Evolutionary conservation across 805 yeast genomes (phyloP).

Genomic region (Millerozyma miso): DNA sequence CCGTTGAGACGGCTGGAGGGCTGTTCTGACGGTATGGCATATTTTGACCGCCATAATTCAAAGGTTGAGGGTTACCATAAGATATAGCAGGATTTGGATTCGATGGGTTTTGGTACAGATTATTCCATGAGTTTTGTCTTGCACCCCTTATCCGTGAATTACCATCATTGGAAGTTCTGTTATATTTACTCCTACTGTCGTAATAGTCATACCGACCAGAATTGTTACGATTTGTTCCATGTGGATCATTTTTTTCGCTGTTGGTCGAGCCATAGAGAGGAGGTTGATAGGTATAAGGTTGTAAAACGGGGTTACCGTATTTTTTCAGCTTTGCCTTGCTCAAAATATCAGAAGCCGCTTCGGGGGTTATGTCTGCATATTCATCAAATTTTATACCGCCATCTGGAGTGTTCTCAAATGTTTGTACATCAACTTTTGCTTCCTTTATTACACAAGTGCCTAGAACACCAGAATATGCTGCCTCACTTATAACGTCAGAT

Average conservation of each 20-base stretch:
- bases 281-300: slow-evolving; percentile 6
- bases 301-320: slow-evolving; percentile 15
- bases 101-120: neutral
- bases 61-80: slow-evolving; percentile 11
- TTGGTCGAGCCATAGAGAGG: slow-evolving; percentile 2
- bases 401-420: slow-evolving; percentile 62
- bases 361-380: slow-evolving; percentile 63
- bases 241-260: slow-evolving; percentile 5
- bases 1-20: too few relatives aligned
- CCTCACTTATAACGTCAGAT: slow-evolving; percentile 52
- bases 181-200: slow-evolving; percentile 6
- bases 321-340: slow-evolving; percentile 36
- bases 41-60: slow-evolving; percentile 10
- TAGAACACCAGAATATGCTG: slow-evolving; percentile 74
- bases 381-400: slow-evolving; percentile 83
- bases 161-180: slow-evolving; percentile 7
- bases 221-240: slow-evolving; percentile 12
- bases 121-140: neutral
- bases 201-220: slow-evolving; percentile 10
- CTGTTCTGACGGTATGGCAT: slow-evolving; percentile 1
- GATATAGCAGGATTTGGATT: slow-evolving; percentile 1
- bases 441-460: slow-evolving; percentile 66
- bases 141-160: slow-evolving; percentile 7
- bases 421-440: slow-evolving; percentile 59
- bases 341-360: slow-evolving; percentile 62